These are phyloP conservation scores for Penicillium coffeae DNA, from an alignment of 495 filamentous ascomycete species.

Conservation along the genomic window DNA sequence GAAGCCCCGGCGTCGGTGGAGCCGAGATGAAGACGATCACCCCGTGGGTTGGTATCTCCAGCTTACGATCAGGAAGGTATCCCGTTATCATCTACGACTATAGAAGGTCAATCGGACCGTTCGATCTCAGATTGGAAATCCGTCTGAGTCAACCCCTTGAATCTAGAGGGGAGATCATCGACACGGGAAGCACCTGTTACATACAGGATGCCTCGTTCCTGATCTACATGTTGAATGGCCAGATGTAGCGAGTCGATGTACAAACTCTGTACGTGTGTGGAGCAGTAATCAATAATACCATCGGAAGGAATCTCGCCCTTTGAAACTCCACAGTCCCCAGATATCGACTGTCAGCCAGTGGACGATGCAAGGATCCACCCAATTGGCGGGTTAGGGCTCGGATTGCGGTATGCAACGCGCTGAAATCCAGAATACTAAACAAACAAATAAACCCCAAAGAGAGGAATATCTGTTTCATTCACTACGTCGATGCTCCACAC, in stretches of 20 bases:
- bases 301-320: conserved; percentile 14
- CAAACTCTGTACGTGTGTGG: not conserved
- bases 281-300: conserved; percentile 7
- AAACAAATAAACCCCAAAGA: not conserved
- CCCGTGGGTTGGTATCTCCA: not conserved
- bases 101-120: not conserved
- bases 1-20: not conserved
- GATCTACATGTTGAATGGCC: not conserved
- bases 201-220: not conserved
- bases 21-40: not conserved
- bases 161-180: not conserved
- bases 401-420: not conserved
- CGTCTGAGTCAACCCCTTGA: not conserved
- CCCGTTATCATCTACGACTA: not conserved
- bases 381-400: not conserved
- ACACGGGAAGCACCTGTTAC: no score
- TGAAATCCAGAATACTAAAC: not conserved
- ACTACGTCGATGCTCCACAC: no score
- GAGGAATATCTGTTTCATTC: not conserved
- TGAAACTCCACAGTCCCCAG: not conserved
- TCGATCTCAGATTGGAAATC: not conserved
- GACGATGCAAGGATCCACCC: conserved; percentile 2
- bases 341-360: not conserved
- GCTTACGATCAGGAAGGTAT: not conserved
- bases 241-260: not conserved